Evolutionary conservation across 78 protist species (phyloP).

Genomic region (Planoprotostelium fungivorum): DNA sequence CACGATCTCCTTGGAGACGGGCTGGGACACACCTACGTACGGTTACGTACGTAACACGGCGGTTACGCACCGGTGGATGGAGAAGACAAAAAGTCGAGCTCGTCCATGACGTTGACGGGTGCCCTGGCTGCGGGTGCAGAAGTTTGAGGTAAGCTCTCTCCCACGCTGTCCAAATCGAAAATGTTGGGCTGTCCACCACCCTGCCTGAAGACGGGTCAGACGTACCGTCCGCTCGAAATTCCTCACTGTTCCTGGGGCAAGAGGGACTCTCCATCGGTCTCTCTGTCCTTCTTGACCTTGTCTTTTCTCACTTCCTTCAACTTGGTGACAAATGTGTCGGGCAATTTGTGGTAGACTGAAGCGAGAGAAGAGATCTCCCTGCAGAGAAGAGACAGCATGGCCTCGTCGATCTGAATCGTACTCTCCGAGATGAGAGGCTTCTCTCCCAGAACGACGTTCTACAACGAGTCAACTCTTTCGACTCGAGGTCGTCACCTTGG

Average conservation of each 20-base stretch:
- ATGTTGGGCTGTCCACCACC: neutral
- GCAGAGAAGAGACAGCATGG: conserved; percentile 86
- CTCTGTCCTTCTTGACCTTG: conserved; percentile 2
- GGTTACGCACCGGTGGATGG: neutral
- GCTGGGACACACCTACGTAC: neutral
- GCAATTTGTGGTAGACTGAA: conserved; percentile 94
- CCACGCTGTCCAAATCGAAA: neutral
- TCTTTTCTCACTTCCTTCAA: conserved; percentile 19
- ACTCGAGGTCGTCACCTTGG: conserved; percentile 57
- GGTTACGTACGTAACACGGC: neutral
- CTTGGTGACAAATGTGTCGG: conserved; percentile 73
- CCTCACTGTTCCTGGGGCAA: neutral
- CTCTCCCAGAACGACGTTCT: conserved; percentile 75
- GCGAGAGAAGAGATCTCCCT: conserved; percentile 85
- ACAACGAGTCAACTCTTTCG: neutral
- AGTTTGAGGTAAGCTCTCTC: neutral
- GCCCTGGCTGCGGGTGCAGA: neutral
- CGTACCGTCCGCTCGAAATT: neutral
- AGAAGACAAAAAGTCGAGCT: neutral
- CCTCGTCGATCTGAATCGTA: conserved; percentile 67
- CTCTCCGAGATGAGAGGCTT: conserved; percentile 92
- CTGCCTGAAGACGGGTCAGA: neutral
- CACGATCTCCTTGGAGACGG: conserved; percentile 11
- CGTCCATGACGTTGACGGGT: neutral
- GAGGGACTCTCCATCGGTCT: neutral